Conservation (phyloP, 495 filamentous ascomycete genomes). For the Copromyces sp. region DNA sequence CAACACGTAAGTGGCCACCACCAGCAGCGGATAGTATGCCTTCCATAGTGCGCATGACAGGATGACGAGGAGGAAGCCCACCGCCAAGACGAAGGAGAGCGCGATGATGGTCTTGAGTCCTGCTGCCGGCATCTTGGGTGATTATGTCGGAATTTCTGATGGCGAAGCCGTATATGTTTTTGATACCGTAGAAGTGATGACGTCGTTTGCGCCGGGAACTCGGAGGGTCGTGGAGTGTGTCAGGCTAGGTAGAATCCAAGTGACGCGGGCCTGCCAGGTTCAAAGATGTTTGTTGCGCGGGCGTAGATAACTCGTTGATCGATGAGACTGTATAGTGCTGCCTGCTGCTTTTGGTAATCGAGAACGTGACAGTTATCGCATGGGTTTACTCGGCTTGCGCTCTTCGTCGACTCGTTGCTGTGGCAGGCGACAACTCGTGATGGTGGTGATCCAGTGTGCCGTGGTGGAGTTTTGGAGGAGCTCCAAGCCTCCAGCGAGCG, state of each 20-base stretch:
- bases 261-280: neutral
- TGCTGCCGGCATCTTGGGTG: slow-evolving; percentile 59
- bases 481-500: neutral
- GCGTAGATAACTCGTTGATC: neutral
- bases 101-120: slow-evolving; percentile 98
- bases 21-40: slow-evolving; percentile 85
- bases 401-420: neutral
- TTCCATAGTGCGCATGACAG: slow-evolving; percentile 91
- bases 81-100: slow-evolving; percentile 96
- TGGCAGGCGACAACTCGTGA: slow-evolving; percentile 3
- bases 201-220: slow-evolving; percentile 4
- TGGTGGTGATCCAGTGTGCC: slow-evolving; percentile 3
- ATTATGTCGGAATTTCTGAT: neutral
- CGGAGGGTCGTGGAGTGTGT: neutral
- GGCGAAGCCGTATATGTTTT: neutral
- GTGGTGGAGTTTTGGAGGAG: slow-evolving; percentile 8
- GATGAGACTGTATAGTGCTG: neutral
- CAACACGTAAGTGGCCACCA: slow-evolving; percentile 89
- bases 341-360: neutral
- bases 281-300: neutral
- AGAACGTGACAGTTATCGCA: neutral
- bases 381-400: neutral
- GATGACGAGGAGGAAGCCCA: slow-evolving; percentile 98
- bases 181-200: neutral
- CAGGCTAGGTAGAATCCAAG: neutral